These are phyloP conservation scores for Aspergillus brunneoviolaceus DNA, from an alignment of 2,329 filamentous ascomycete genomes.

Conservation along the genomic window DNA sequence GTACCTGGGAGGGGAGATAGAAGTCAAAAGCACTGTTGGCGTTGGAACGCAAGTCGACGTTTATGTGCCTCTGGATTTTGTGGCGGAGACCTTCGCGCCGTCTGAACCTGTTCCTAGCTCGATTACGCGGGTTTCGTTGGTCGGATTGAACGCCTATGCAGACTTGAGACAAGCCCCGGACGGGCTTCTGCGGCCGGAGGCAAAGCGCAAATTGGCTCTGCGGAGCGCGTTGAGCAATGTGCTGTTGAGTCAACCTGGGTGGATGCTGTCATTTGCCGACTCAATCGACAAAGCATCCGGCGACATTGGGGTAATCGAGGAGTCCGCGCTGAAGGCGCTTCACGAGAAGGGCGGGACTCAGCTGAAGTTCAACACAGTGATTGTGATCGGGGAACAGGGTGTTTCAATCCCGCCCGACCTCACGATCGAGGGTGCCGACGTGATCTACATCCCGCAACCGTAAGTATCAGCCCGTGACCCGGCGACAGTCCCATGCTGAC, in stretches of 20 bases:
- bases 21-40: conserved; percentile 48
- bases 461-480: conserved; percentile 12
- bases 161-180: conserved; percentile 22
- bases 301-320: conserved; percentile 31
- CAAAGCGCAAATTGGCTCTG: conserved; percentile 30
- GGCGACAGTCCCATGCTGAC: conserved; percentile 12
- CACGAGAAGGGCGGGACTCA: conserved; percentile 10
- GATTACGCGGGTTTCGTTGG: conserved; percentile 25
- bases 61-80: conserved; percentile 24
- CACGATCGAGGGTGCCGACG: conserved; percentile 17
- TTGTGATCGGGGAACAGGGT: conserved; percentile 23
- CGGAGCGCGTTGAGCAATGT: conserved; percentile 27
- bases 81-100: not conserved
- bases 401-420: conserved; percentile 5
- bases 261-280: conserved; percentile 28
- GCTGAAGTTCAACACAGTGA: conserved; percentile 18
- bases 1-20: conserved; percentile 57
- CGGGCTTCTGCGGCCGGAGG: conserved; percentile 25
- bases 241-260: conserved; percentile 23
- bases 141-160: conserved; percentile 28
- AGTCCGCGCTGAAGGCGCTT: conserved; percentile 22
- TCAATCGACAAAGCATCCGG: conserved; percentile 21
- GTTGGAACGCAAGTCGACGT: conserved; percentile 32
- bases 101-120: not conserved
- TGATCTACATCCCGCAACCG: conserved; percentile 29